A percentile compares a stretch with the other conserved stretches of the same genome.
Evolutionary conservation across 306 rosid genomes (phyloP).

Genomic region (Rosa multiflora): DNA sequence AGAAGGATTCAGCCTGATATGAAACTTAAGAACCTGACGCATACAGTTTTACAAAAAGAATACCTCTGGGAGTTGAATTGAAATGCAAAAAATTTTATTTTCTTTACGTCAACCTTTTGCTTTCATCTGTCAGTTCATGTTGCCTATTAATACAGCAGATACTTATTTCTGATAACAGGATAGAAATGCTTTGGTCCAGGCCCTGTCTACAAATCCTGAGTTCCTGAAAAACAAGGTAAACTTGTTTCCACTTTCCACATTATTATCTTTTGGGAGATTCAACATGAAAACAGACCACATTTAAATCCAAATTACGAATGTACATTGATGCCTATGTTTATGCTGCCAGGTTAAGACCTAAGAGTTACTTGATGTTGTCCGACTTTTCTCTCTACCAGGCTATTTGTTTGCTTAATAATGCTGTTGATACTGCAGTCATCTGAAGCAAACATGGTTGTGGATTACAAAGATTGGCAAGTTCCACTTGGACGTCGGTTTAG

Average conservation of each 20-base stretch:
- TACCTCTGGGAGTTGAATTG: not conserved
- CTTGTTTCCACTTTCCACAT: constrained; percentile 20
- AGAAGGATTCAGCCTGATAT: not conserved
- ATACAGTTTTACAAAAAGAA: not conserved
- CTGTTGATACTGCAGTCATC: constrained; percentile 64
- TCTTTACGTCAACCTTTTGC: not conserved
- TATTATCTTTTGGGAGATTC: constrained; percentile 10
- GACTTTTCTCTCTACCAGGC: not conserved
- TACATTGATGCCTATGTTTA: not conserved
- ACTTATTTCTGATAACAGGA: constrained; percentile 54
- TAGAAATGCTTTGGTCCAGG: constrained; percentile 69
- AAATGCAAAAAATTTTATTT: not conserved
- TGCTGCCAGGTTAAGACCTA: not conserved
- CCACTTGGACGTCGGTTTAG: constrained; percentile 98
- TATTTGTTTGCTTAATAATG: not conserved
- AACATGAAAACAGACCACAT: not conserved
- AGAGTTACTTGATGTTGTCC: not conserved
- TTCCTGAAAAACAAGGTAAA: constrained; percentile 75
- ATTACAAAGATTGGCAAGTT: constrained; percentile 96
- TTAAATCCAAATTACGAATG: not conserved
- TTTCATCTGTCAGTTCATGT: not conserved
- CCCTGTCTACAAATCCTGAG: constrained; percentile 94
- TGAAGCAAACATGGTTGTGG: constrained; percentile 68
- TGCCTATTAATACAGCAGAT: constrained; percentile 1
- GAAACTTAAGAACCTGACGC: not conserved